Evolutionary conservation across 306 rosid species (phyloP).

Genomic region (Cucurbita maxima): DNA sequence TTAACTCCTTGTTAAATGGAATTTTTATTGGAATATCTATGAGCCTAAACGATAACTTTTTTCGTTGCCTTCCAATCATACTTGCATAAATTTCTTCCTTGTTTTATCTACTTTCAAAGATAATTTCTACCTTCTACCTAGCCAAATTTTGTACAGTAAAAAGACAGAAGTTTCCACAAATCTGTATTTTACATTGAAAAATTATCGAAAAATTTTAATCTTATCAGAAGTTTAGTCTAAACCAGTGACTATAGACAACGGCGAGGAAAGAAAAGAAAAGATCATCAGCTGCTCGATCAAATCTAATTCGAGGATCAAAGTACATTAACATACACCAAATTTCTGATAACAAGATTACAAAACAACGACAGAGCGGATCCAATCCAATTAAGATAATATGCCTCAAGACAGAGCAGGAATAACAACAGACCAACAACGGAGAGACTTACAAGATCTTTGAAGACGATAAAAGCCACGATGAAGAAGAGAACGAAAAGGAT

Average conservation of each 20-base stretch:
- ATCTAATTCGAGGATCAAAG: no score
- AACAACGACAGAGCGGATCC: background rate
- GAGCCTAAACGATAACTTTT: background rate
- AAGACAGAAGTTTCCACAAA: background rate
- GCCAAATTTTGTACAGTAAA: background rate
- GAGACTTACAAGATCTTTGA: constrained; percentile 75
- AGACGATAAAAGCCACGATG: constrained; percentile 50
- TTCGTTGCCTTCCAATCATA: background rate
- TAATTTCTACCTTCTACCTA: background rate
- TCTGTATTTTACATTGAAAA: background rate
- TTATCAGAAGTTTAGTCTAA: background rate
- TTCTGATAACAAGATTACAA: background rate
- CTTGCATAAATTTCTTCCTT: background rate
- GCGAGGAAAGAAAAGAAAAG: background rate
- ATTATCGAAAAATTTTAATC: background rate
- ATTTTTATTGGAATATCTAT: background rate
- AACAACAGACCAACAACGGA: background rate
- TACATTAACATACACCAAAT: no score
- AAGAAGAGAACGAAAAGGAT: constrained; percentile 75
- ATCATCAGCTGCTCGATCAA: no score
- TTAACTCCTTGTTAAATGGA: background rate
- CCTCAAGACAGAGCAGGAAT: background rate
- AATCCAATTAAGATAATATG: background rate
- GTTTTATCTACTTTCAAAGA: background rate
- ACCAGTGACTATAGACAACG: background rate